phyloP scores from a whole-genome alignment of 805 yeast species.

The Tetrapisispora fleetii region DNA sequence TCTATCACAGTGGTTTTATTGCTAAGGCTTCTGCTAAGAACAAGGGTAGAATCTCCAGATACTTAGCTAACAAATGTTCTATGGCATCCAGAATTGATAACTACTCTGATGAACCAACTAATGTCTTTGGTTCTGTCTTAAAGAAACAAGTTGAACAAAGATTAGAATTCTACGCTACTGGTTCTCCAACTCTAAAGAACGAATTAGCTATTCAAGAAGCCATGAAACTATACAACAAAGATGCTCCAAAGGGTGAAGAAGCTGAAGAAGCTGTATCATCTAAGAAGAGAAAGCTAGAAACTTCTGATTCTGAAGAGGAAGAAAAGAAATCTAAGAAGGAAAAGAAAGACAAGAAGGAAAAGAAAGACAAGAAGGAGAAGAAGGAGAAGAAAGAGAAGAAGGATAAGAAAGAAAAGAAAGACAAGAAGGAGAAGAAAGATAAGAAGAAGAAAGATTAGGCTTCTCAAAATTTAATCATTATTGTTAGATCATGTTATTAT shows the following conservation, averaged over 20 bases:
- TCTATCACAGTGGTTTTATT: constrained; percentile 89
- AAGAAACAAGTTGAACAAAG: constrained; percentile 98
- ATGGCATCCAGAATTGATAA: constrained; percentile 98
- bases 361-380: constrained; percentile 37
- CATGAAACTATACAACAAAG: constrained; percentile 48
- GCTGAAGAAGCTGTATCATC: constrained; percentile 21
- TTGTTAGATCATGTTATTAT: not conserved
- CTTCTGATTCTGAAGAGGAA: constrained; percentile 33
- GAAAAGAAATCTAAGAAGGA: constrained; percentile 41
- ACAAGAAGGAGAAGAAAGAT: constrained; percentile 16
- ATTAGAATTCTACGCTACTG: constrained; percentile 89
- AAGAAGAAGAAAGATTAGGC: constrained; percentile 3
- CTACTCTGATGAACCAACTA: constrained; percentile 89
- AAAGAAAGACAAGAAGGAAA: constrained; percentile 40
- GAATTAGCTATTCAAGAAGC: constrained; percentile 91
- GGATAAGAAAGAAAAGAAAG: constrained; percentile 11
- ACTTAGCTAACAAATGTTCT: constrained; percentile 97
- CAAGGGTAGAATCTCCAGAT: constrained; percentile 98
- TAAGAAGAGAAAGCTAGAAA: constrained; percentile 26
- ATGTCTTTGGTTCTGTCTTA: constrained; percentile 80
- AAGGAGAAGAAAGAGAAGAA: constrained; percentile 34
- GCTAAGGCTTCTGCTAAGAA: constrained; percentile 92
- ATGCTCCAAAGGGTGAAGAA: constrained; percentile 37
- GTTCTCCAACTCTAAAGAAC: constrained; percentile 94
- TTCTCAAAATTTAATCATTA: not conserved